These are phyloP conservation scores for Spongospora subterranea DNA, from an alignment of 208 protist species.

Conservation along the genomic window DNA sequence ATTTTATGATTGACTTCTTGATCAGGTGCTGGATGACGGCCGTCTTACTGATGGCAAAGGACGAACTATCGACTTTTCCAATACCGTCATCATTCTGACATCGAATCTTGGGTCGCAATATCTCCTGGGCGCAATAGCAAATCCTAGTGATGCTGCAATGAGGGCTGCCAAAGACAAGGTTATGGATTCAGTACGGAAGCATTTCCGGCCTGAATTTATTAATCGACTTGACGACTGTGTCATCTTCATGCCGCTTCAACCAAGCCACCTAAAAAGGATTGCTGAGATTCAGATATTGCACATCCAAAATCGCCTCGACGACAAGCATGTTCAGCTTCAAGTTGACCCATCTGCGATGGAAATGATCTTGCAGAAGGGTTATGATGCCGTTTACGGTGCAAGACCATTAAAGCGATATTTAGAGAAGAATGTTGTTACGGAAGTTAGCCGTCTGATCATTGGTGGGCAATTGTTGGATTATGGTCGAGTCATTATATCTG, in stretches of 20 bases:
- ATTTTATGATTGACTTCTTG: no score
- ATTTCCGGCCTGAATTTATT: conserved; percentile 74
- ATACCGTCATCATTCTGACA: conserved; percentile 77
- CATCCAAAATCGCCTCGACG: conserved; percentile 51
- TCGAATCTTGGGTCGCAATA: conserved; percentile 69
- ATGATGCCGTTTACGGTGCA: conserved; percentile 61
- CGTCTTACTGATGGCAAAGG: conserved; percentile 81
- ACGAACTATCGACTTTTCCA: conserved; percentile 78
- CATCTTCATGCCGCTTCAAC: conserved; percentile 71
- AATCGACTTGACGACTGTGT: conserved; percentile 75
- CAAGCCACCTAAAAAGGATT: conserved; percentile 58
- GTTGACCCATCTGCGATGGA: conserved; percentile 23
- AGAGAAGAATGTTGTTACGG: conserved; percentile 59
- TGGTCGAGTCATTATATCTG: conserved; percentile 20
- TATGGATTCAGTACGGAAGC: conserved; percentile 64
- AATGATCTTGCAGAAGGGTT: conserved; percentile 57
- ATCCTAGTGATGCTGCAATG: neutral
- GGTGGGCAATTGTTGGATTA: conserved; percentile 42
- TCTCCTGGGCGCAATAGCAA: conserved; percentile 56
- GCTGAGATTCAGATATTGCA: conserved; percentile 53
- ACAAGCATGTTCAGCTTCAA: conserved; percentile 37
- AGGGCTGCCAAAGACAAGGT: conserved; percentile 49
- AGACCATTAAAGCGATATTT: conserved; percentile 64
- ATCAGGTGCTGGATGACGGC: conserved; percentile 83
- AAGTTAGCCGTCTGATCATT: conserved; percentile 55